Base-by-base conservation (phyloP, 2,329 filamentous ascomycete species). In the Bipolaris bicolor region DNA sequence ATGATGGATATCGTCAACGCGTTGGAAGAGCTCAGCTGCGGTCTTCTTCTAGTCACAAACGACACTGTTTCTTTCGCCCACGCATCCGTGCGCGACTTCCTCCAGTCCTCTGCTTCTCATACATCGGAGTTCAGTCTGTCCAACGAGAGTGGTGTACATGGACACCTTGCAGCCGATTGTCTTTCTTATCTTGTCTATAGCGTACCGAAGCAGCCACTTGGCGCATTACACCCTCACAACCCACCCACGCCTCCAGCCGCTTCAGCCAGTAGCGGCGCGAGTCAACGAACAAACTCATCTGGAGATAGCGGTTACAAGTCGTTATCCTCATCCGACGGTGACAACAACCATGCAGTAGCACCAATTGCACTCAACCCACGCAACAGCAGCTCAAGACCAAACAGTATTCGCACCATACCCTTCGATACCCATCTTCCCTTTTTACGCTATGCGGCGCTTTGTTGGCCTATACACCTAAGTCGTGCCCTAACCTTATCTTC, bases 251-350 rank as follows among this genome's bases (percentile, higher is more conserved):
- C 55, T 5, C 37, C 59, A 37, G 13, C 49, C 4, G 36, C 52
- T n/a, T 45, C 62, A 5, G 57, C 60, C 3, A 64, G 62, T 29
- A 71, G 68, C 39, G 60, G 63, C 15, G 61, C 61, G 11, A 72
- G 68, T 22, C 62, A 68, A 39, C 57, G 66, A 15, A 74, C 69
- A 7, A 63, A 52, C 47, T 58, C 56, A 26, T 72, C 71, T 1
- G 63, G 56, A n/a, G 71, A 74, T 34, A 73, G 70, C 36, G 71
- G 70, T 18, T 74, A 73, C 61, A 70, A 68, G 26, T 72, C 69
- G 15, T 49, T 68, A 33, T 70, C 63, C 3, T 70, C 68, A 29
- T 67, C 65, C 3, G 68, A 71, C 20, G 61, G 62, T 3, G 65
- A 64, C 26, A 66, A 55, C 20, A 39, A 49, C 24, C 57, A 50